Evolutionary conservation across 306 rosid species (phyloP).

Genomic region (Vicia sativa): DNA sequence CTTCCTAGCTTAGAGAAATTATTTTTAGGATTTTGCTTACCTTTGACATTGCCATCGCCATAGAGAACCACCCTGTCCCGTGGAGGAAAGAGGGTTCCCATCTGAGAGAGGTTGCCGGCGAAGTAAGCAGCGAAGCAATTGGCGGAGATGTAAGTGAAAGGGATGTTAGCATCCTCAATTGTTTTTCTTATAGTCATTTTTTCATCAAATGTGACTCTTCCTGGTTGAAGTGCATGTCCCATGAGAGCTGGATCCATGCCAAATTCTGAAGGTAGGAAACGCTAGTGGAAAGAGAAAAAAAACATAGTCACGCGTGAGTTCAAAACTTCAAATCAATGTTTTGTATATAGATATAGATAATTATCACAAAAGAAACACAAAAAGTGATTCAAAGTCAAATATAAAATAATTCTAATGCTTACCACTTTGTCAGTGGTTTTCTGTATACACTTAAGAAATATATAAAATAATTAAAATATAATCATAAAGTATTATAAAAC

Average conservation of each 20-base stretch:
- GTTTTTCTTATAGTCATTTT: slow-evolving; percentile 73
- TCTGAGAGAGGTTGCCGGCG: slow-evolving; percentile 73
- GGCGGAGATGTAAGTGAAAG: slow-evolving; percentile 77
- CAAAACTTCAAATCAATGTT: neutral
- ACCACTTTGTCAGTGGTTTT: no score
- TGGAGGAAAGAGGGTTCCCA: slow-evolving; percentile 69
- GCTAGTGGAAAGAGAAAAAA: slow-evolving; percentile 39
- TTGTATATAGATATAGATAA: neutral
- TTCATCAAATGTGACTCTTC: slow-evolving; percentile 82
- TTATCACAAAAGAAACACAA: neutral
- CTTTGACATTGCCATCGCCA: slow-evolving; percentile 79
- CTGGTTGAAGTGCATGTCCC: slow-evolving; percentile 86
- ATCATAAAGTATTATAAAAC: no score
- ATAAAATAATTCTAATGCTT: no score
- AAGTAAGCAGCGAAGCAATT: slow-evolving; percentile 80
- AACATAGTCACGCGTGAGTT: neutral
- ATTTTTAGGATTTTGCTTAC: slow-evolving; percentile 25
- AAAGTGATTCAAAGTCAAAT: neutral
- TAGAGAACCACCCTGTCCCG: slow-evolving; percentile 57
- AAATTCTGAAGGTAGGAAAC: slow-evolving; percentile 89
- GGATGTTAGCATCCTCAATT: slow-evolving; percentile 78
- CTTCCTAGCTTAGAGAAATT: neutral
- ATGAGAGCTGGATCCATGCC: slow-evolving; percentile 79
- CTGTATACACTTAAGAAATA: no score
- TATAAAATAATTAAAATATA: no score